Percentiles rank a stretch among this genome's conserved stretches.
These are phyloP conservation scores for Flaveria robusta DNA, from an alignment of 129 eudicot genomes.

Conservation along the genomic window DNA sequence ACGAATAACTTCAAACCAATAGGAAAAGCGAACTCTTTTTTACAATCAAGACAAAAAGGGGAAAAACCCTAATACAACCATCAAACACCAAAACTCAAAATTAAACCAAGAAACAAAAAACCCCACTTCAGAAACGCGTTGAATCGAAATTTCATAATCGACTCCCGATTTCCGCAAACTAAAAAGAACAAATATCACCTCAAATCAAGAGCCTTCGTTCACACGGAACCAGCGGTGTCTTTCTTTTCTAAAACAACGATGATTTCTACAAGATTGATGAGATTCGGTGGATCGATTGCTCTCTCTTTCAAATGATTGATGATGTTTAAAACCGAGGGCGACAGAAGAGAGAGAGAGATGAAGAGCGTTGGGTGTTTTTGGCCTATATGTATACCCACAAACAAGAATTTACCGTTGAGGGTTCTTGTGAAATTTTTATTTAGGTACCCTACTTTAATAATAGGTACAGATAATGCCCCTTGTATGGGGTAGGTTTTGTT, in stretches of 20 bases:
- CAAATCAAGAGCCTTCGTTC: constrained; percentile 26
- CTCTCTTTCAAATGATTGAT: constrained; percentile 27
- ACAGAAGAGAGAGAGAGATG: constrained; percentile 25
- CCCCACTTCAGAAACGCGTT: constrained; percentile 16
- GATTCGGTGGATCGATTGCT: constrained; percentile 28
- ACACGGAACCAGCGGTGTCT: background rate
- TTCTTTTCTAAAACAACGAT: background rate
- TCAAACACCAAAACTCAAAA: constrained; percentile 25
- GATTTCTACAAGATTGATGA: constrained; percentile 26
- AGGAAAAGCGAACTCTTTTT: constrained; percentile 5
- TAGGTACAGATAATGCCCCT: background rate
- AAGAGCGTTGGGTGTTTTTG: constrained; percentile 2
- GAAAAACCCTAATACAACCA: constrained; percentile 19
- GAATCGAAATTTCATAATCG: constrained; percentile 1
- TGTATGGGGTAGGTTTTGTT: background rate
- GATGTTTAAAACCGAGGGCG: constrained; percentile 7
- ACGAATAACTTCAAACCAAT: background rate
- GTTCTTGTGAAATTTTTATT: constrained; percentile 20
- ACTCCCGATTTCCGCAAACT: background rate
- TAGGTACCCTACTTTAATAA: background rate
- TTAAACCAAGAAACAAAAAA: background rate
- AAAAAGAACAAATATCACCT: constrained; percentile 22
- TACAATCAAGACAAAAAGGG: constrained; percentile 12
- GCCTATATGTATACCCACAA: constrained; percentile 18
- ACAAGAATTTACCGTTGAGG: constrained; percentile 36